Conservation (phyloP, 129 eudicot genomes). For the Silybum marianum region DNA sequence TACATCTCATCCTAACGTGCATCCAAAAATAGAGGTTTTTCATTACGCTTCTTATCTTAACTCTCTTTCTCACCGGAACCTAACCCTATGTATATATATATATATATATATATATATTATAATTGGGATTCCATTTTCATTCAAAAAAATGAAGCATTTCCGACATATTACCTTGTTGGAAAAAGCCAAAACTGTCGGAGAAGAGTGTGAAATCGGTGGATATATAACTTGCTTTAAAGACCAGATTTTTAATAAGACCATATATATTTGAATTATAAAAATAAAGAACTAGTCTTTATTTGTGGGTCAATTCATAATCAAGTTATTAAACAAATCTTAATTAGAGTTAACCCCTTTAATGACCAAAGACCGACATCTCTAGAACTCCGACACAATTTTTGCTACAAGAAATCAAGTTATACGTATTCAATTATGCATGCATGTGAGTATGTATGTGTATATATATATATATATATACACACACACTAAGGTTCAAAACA, state of each 20-base stretch:
- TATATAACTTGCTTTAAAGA: conserved; percentile 3
- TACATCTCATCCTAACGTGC: too few species aligned
- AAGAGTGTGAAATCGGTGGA: not conserved
- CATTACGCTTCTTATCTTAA: too few species aligned
- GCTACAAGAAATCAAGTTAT: not conserved
- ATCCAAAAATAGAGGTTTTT: too few species aligned
- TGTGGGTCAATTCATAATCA: not conserved
- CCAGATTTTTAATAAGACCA: not conserved
- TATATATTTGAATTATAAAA: not conserved
- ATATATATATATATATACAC: too few species aligned
- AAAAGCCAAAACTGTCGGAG: conserved; percentile 5
- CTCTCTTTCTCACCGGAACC: too few species aligned
- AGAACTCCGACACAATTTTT: not conserved
- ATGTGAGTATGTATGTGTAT: not conserved
- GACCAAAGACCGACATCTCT: not conserved
- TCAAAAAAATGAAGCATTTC: not conserved
- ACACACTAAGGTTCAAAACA: too few species aligned
- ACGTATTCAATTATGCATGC: not conserved
- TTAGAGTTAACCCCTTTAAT: not conserved
- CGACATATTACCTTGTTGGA: conserved; percentile 6
- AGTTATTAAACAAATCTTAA: not conserved
- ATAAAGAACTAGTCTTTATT: not conserved
- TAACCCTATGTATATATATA: too few species aligned
- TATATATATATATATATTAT: not conserved
- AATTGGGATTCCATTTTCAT: not conserved